Percentiles rank a stretch among this genome's conserved stretches.
Conservation (phyloP, 2,329 filamentous ascomycete species). For the Clonostachys rosea region DNA sequence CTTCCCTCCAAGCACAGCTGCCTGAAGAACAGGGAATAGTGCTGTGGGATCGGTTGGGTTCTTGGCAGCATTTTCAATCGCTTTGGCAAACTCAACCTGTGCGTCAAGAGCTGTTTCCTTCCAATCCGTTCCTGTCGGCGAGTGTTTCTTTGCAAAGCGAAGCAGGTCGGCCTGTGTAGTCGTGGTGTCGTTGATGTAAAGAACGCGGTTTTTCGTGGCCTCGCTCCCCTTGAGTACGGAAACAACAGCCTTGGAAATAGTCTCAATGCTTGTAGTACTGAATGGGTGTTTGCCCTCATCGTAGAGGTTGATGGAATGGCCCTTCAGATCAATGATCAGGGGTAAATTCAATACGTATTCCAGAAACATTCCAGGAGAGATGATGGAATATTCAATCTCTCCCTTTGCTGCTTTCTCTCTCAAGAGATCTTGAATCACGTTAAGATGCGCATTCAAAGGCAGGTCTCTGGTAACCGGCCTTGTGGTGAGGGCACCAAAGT, state of each 20-base stretch:
- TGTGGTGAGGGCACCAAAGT: constrained; percentile 30
- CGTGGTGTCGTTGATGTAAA: constrained; percentile 30
- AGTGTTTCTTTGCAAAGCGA: constrained; percentile 35
- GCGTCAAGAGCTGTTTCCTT: constrained; percentile 20
- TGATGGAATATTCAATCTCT: constrained; percentile 42
- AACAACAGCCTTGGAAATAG: constrained; percentile 35
- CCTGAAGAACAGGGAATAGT: constrained; percentile 9
- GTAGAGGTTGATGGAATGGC: constrained; percentile 28
- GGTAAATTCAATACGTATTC: constrained; percentile 38
- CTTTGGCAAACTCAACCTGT: background rate
- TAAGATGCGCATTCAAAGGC: constrained; percentile 41
- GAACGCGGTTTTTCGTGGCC: constrained; percentile 38
- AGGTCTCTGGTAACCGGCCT: constrained; percentile 14
- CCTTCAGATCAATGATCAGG: constrained; percentile 32
- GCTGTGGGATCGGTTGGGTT: background rate
- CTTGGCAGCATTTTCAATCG: too few species aligned
- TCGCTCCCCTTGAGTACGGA: constrained; percentile 35
- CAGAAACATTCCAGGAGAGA: constrained; percentile 48
- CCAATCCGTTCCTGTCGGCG: constrained; percentile 29
- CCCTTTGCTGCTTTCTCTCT: constrained; percentile 23
- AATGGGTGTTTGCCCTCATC: constrained; percentile 39
- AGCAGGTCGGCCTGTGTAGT: constrained; percentile 32
- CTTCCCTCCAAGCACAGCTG: constrained; percentile 12
- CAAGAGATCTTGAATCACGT: constrained; percentile 23
- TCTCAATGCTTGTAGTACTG: constrained; percentile 32